Evolutionary conservation across 2,329 filamentous ascomycete genomes (phyloP), one percentile per base, ranked within the genome.

Genomic region (Diaporthe velutina): DNA sequence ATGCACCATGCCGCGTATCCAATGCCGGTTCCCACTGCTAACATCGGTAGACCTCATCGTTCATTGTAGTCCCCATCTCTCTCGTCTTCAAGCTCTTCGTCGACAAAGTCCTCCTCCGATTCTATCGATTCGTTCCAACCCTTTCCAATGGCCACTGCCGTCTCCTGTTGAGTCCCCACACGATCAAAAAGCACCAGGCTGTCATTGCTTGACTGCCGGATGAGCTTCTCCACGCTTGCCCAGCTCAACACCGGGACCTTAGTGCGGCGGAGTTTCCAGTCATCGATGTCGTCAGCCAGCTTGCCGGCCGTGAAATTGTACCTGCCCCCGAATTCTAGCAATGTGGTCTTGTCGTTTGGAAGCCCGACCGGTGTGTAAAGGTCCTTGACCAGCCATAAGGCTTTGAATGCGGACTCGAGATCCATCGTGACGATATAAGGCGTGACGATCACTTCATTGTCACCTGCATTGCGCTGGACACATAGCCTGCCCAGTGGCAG

Each of bases 401-500:
- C 57, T 35, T 71, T 73, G 35, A n/a, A 38, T 17, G 55, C 17
- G 15, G 2, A 12, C 22, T 52, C 42, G 17, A 75, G 2, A 3
- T 67, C 71, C 48, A 75, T 52, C 19, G 71, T 28, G 19, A 75
- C 55, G 17, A 73, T 52, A n/a, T 54, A 45, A 2, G 22, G 28
- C 22, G 48, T 71, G 1, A 17, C 1, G 13, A 25, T 8, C 3
- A 13, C 3, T 28, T 38, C 54, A 7, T 55, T 2, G 12, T 6
- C 45, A 8, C 8, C 64, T 6, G 12, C 5, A 5, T 19, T 28
- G 25, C 40, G 35, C 0, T 48, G 13, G 2, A 66, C 66, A 4
- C 68, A 52, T 4, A 75, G 30, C 6, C 55, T 66, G 22, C 74
- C 74, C 30, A 73, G 64, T n/a, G 64, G 74, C n/a, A 75, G 22